A percentile compares a stretch with the other conserved stretches of the same genome.
Evolutionary conservation across 441 rosid genomes (phyloP).

Genomic region (Codiaeum variegatum): DNA sequence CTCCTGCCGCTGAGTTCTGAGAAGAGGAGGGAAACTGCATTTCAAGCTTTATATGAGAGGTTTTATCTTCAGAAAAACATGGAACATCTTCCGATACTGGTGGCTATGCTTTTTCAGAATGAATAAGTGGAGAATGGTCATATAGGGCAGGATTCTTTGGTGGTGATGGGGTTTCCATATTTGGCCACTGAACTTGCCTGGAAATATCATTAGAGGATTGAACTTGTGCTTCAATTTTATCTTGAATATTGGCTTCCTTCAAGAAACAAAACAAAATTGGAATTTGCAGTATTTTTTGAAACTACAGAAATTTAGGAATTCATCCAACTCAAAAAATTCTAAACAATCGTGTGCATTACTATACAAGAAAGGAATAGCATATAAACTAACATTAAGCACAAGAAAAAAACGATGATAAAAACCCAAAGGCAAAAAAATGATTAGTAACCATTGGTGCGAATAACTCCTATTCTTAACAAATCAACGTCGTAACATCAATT

Average conservation of each 20-base stretch:
- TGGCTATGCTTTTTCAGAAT: background rate
- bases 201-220: background rate
- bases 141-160: background rate
- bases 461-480: background rate
- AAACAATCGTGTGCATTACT: too few species aligned
- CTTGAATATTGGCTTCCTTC: slow-evolving; percentile 10
- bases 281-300: background rate
- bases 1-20: slow-evolving; percentile 2
- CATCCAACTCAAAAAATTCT: background rate
- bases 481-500: background rate
- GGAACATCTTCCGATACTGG: background rate
- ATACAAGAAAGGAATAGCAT: too few species aligned
- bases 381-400: too few species aligned
- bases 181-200: background rate
- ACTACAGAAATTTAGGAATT: background rate
- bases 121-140: slow-evolving; percentile 6
- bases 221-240: background rate
- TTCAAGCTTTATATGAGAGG: slow-evolving; percentile 4
- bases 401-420: too few species aligned
- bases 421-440: too few species aligned
- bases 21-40: background rate
- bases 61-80: slow-evolving; percentile 8
- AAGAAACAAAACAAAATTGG: background rate
- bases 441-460: background rate
- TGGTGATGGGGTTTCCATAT: background rate